A percentile compares a stretch with the other conserved stretches of the same genome.
phyloP scores from a whole-genome alignment of 176 grass and related monocot genomes.

The Musa troglodytarum region DNA sequence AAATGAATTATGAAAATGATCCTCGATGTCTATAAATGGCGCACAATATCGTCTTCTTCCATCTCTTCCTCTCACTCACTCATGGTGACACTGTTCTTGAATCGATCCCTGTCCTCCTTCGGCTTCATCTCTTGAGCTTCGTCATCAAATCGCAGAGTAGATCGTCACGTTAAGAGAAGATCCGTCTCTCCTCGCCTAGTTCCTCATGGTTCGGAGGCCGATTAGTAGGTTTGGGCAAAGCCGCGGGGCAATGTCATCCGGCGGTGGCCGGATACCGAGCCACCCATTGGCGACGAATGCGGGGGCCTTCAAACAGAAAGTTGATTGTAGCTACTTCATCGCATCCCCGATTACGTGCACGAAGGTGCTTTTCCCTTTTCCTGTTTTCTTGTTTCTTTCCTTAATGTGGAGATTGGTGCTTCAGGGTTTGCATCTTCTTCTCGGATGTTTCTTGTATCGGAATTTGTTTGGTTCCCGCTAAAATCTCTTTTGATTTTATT shows the following conservation, averaged over 20 bases:
- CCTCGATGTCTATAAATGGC: no score
- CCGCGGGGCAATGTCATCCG: not conserved
- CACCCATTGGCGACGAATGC: slow-evolving; percentile 26
- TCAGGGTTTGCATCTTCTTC: not conserved
- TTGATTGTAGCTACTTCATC: slow-evolving; percentile 77
- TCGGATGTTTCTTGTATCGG: not conserved
- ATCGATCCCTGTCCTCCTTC: not conserved
- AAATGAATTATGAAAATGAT: no score
- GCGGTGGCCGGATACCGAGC: not conserved
- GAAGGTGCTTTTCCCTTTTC: slow-evolving; percentile 22
- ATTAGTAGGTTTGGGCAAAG: not conserved
- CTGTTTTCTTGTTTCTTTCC: not conserved
- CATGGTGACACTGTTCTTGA: not conserved
- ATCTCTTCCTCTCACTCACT: no score
- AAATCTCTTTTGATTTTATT: not conserved
- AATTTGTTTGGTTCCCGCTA: no score
- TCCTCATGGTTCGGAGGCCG: not conserved
- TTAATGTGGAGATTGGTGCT: not conserved
- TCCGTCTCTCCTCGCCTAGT: not conserved
- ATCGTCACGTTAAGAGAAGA: not conserved
- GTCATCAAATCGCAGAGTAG: not conserved
- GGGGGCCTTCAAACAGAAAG: slow-evolving; percentile 30
- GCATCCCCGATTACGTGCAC: slow-evolving; percentile 66
- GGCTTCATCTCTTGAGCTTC: not conserved
- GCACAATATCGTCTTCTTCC: no score